Conservation (phyloP, 1,139 yeast genomes). For the Chernovozyma sophiae-reginae region DNA sequence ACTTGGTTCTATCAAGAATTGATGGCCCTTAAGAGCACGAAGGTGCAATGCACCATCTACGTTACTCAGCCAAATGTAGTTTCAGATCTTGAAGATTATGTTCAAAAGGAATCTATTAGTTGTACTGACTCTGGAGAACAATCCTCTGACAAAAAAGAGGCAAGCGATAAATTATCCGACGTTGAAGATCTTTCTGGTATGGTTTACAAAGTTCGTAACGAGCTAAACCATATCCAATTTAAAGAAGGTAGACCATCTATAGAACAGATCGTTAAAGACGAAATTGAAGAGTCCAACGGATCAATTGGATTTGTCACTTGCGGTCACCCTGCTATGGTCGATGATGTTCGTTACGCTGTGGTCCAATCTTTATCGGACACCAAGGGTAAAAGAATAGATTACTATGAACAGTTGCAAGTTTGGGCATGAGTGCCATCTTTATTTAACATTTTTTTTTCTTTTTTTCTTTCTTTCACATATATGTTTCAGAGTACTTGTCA, state of each 20-base stretch:
- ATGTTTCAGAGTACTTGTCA: too few relatives aligned
- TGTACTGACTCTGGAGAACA: neutral
- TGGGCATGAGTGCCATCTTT: too few relatives aligned
- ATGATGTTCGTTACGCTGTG: conserved; percentile 39
- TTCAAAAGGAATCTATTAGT: neutral
- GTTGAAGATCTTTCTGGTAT: neutral
- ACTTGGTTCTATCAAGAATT: conserved; percentile 52
- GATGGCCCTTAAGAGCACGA: conserved; percentile 23
- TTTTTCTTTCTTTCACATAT: too few relatives aligned
- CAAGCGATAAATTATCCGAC: too few relatives aligned
- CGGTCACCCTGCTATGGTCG: conserved; percentile 49
- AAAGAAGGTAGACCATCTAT: conserved; percentile 45
- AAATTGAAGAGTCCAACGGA: conserved; percentile 33
- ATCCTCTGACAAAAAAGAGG: neutral
- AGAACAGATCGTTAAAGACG: conserved; percentile 29
- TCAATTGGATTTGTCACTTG: conserved; percentile 45
- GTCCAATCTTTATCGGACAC: conserved; percentile 23
- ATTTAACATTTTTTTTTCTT: too few relatives aligned
- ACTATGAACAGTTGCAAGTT: conserved; percentile 9
- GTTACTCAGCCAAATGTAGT: conserved; percentile 51
- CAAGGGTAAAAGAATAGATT: conserved; percentile 16
- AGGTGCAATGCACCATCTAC: conserved; percentile 34
- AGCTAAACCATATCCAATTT: conserved; percentile 31
- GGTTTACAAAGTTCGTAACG: neutral
- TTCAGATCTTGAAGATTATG: too few relatives aligned